A percentile compares a stretch with the other conserved stretches of the same genome.
Evolutionary conservation across 441 rosid genomes (phyloP).

Genomic region (Populus hybrid): DNA sequence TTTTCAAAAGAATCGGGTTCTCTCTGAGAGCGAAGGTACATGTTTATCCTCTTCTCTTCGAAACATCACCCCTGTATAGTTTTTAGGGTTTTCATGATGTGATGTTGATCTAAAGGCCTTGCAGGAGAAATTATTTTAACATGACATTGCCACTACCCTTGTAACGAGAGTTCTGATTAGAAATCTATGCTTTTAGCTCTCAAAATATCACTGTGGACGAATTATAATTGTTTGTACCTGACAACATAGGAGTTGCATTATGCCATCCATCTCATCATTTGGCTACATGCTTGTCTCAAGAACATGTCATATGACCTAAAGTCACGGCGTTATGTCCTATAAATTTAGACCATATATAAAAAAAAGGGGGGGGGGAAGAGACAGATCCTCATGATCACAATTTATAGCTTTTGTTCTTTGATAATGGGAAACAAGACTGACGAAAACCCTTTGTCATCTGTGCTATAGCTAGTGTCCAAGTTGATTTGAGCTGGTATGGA

Average conservation of each 20-base stretch:
- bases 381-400: neutral
- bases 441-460: neutral
- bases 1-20: constrained; percentile 12
- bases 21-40: constrained; percentile 15
- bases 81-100: constrained; percentile 27
- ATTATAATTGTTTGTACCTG: constrained; percentile 15
- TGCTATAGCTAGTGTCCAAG: constrained; percentile 7
- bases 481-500: neutral
- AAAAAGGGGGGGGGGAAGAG: neutral
- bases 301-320: constrained; percentile 21
- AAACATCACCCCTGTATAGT: neutral
- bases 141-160: constrained; percentile 4
- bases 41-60: neutral
- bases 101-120: constrained; percentile 7
- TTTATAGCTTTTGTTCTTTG: neutral
- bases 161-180: constrained; percentile 21
- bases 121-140: neutral
- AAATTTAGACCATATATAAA: neutral
- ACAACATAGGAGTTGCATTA: constrained; percentile 26
- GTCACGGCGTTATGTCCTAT: too few relatives aligned
- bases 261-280: neutral
- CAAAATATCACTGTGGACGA: constrained; percentile 3
- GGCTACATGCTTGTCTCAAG: constrained; percentile 6
- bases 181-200: neutral
- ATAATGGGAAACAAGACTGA: neutral